Conservation (phyloP, 2,329 filamentous ascomycete genomes). For the Ascochyta viciae-villosae region DNA sequence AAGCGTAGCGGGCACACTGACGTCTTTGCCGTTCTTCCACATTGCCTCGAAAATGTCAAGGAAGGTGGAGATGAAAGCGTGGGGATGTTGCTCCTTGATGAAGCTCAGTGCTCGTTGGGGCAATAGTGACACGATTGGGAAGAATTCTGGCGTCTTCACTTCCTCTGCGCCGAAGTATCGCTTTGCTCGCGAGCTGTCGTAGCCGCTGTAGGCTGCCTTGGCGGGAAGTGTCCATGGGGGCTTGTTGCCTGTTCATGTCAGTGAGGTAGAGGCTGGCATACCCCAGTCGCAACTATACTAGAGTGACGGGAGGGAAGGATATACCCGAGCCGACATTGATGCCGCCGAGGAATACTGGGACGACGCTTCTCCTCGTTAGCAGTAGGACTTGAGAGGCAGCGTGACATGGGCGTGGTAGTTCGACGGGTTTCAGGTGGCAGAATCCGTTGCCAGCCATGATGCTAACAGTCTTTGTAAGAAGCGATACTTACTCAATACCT, state of each 20-base stretch:
- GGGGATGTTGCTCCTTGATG: conserved; percentile 66
- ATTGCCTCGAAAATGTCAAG: conserved; percentile 65
- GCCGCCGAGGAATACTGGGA: conserved; percentile 71
- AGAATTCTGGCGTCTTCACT: conserved; percentile 56
- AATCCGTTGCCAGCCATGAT: neutral
- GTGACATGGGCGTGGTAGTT: neutral
- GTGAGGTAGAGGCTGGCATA: neutral
- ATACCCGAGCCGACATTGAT: conserved; percentile 54
- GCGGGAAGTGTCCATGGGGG: conserved; percentile 75
- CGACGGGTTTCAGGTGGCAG: neutral
- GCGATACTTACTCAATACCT: conserved; percentile 69
- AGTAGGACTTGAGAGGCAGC: neutral
- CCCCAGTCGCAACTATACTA: neutral
- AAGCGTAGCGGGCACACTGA: conserved; percentile 66
- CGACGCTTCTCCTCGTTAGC: conserved; percentile 58
- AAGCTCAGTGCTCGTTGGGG: conserved; percentile 72
- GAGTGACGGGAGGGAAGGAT: conserved; percentile 8
- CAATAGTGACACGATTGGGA: conserved; percentile 62
- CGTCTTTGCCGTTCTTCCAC: conserved; percentile 67
- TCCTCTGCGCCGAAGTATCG: conserved; percentile 58
- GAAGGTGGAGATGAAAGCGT: conserved; percentile 60
- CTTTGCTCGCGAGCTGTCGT: conserved; percentile 58
- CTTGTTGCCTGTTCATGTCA: conserved; percentile 66
- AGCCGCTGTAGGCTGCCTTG: conserved; percentile 67
- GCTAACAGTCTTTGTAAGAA: no score